These are phyloP conservation scores for Arxiozyma bovina DNA, from an alignment of 1,139 yeast genomes.

Conservation along the genomic window DNA sequence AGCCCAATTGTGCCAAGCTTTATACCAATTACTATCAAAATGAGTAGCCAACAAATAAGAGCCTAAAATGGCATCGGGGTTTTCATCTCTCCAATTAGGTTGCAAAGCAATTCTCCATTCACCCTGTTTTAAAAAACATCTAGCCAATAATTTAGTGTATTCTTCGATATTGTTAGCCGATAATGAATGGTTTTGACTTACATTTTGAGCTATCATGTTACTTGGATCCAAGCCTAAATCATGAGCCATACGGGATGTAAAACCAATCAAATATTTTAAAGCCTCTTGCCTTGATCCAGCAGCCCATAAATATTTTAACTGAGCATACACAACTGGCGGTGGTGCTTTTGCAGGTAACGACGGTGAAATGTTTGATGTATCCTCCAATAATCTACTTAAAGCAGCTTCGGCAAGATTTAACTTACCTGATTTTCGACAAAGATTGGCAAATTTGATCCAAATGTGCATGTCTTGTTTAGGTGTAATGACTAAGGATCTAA, in stretches of 20 bases:
- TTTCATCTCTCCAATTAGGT: slow-evolving; percentile 63
- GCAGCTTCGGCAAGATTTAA: slow-evolving; percentile 90
- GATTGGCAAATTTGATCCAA: slow-evolving; percentile 96
- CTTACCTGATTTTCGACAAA: slow-evolving; percentile 93
- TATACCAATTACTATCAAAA: slow-evolving; percentile 89
- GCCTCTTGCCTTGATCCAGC: slow-evolving; percentile 87
- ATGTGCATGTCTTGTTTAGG: slow-evolving; percentile 97
- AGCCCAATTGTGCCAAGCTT: slow-evolving; percentile 99
- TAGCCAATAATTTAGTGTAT: slow-evolving; percentile 79
- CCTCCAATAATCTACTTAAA: slow-evolving; percentile 62
- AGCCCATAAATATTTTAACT: slow-evolving; percentile 95
- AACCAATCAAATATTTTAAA: slow-evolving; percentile 74
- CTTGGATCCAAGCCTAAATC: slow-evolving; percentile 76
- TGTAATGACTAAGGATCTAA: slow-evolving; percentile 86
- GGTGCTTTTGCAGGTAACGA: slow-evolving; percentile 74
- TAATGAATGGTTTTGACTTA: slow-evolving; percentile 40
- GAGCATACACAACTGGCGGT: slow-evolving; percentile 96
- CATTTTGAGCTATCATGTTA: slow-evolving; percentile 67
- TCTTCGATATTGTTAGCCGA: slow-evolving; percentile 81
- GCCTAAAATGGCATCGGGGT: slow-evolving; percentile 72
- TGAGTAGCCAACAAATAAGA: slow-evolving; percentile 91
- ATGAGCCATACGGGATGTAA: slow-evolving; percentile 85
- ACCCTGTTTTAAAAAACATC: slow-evolving; percentile 95
- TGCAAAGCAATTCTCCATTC: slow-evolving; percentile 92
- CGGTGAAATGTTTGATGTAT: slow-evolving; percentile 37